A percentile compares a stretch with the other conserved stretches of the same genome.
Evolutionary conservation across 108 stramenopile species (phyloP).

Genomic region (Halocafeteria seosinensis): DNA sequence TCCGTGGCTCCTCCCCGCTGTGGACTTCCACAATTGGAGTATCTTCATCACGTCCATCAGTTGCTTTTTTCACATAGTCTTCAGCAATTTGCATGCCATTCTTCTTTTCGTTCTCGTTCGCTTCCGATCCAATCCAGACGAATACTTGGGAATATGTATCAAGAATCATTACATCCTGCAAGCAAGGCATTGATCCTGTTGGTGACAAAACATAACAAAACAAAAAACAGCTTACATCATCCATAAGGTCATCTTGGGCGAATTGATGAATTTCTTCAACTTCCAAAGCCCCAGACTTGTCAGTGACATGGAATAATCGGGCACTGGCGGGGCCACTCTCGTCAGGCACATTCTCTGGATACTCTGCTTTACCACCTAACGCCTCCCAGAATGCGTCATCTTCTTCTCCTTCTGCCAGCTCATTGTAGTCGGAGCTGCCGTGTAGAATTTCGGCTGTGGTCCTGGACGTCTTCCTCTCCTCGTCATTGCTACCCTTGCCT

Average conservation of each 20-base stretch:
- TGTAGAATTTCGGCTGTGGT: conserved; percentile 14
- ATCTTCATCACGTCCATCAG: conserved; percentile 29
- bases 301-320: conserved; percentile 27
- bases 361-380: conserved; percentile 33
- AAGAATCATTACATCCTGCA: conserved; percentile 35
- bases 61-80: conserved; percentile 20
- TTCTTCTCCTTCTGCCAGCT: conserved; percentile 33
- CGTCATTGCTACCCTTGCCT: conserved; percentile 21
- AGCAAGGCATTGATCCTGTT: too few relatives aligned
- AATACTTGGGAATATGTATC: conserved; percentile 31
- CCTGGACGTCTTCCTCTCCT: conserved; percentile 19
- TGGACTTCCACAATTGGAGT: conserved; percentile 23
- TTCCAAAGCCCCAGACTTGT: conserved; percentile 23
- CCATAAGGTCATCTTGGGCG: conserved; percentile 33
- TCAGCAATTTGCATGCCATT: conserved; percentile 25
- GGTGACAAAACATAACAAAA: too few relatives aligned
- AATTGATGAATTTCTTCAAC: conserved; percentile 28
- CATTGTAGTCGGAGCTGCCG: not conserved
- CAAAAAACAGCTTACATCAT: too few relatives aligned
- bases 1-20: conserved; percentile 27
- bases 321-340: conserved; percentile 18
- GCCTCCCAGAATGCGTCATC: conserved; percentile 34
- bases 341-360: conserved; percentile 19
- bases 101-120: conserved; percentile 25
- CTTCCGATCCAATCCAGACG: conserved; percentile 31